Conservation (phyloP, 2,329 filamentous ascomycete genomes). For the Xylaria sp. region DNA sequence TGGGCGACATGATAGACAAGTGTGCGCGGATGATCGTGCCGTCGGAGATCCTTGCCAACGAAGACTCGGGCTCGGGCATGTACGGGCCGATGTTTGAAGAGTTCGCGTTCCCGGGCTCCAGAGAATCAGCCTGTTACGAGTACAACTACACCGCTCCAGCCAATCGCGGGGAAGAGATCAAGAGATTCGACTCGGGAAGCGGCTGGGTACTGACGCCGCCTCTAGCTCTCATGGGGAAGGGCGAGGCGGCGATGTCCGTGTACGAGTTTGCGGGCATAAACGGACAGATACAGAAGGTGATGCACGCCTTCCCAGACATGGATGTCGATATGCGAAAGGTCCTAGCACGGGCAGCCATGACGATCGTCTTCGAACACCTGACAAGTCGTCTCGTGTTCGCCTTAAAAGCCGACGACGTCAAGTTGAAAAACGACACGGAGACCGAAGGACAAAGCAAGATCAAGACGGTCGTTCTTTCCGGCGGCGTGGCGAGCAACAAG, state of each 20-base stretch:
- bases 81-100: conserved; percentile 83
- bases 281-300: conserved; percentile 69
- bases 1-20: conserved; percentile 92
- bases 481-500: conserved; percentile 87
- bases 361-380: conserved; percentile 87
- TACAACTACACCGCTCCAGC: conserved; percentile 67
- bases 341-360: conserved; percentile 80
- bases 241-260: conserved; percentile 63
- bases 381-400: conserved; percentile 77
- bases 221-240: conserved; percentile 55
- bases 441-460: conserved; percentile 29
- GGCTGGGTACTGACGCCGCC: conserved; percentile 77
- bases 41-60: conserved; percentile 57
- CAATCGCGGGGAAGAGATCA: conserved; percentile 67
- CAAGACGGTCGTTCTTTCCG: conserved; percentile 76
- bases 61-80: conserved; percentile 70
- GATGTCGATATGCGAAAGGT: conserved; percentile 69
- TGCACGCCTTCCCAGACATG: conserved; percentile 52
- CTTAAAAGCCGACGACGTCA: conserved; percentile 52
- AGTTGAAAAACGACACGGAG: conserved; percentile 1
- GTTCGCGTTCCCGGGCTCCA: conserved; percentile 74
- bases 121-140: conserved; percentile 47
- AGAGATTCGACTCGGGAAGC: conserved; percentile 52
- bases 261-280: conserved; percentile 82
- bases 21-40: conserved; percentile 81